Percentiles rank a stretch among this genome's conserved stretches.
phyloP scores from a whole-genome alignment of 257 asterid genomes.

The Cruciata laevipes region DNA sequence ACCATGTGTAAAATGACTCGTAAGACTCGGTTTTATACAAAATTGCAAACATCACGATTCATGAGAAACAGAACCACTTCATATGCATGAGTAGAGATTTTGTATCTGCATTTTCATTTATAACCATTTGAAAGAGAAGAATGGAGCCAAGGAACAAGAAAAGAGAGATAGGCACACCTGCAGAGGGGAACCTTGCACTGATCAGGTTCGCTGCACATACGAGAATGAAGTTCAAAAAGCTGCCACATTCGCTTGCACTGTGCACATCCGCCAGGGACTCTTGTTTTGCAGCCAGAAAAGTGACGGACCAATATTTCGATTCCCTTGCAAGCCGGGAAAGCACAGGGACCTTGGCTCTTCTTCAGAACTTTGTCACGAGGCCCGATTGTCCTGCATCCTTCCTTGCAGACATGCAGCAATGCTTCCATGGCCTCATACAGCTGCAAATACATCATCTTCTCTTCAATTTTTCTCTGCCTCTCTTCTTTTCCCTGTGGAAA shows the following conservation, averaged over 20 bases:
- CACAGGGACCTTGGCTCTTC: conserved; percentile 46
- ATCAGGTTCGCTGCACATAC: conserved; percentile 71
- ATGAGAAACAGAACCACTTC: background rate
- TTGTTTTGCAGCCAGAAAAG: conserved; percentile 54
- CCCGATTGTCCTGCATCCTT: conserved; percentile 85
- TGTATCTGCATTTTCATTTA: background rate
- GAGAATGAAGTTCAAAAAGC: conserved; percentile 78
- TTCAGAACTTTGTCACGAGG: conserved; percentile 70
- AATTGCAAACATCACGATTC: background rate
- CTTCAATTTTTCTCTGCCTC: conserved; percentile 55
- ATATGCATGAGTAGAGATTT: background rate
- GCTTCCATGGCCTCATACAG: conserved; percentile 96
- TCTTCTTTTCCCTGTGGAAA: conserved; percentile 66
- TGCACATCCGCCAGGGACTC: conserved; percentile 84
- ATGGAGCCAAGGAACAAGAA: background rate
- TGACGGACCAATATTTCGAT: conserved; percentile 77
- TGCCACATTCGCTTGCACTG: conserved; percentile 98
- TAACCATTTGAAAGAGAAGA: background rate
- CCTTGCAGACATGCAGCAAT: conserved; percentile 69
- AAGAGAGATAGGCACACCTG: conserved; percentile 34
- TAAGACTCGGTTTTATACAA: background rate
- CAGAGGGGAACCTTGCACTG: conserved; percentile 90
- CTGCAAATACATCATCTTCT: conserved; percentile 71
- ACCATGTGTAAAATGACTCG: background rate
- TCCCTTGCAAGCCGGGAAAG: conserved; percentile 74